These are phyloP conservation scores for Herpetomonas samuelpessoai DNA, from an alignment of 208 protist genomes.

Conservation along the genomic window DNA sequence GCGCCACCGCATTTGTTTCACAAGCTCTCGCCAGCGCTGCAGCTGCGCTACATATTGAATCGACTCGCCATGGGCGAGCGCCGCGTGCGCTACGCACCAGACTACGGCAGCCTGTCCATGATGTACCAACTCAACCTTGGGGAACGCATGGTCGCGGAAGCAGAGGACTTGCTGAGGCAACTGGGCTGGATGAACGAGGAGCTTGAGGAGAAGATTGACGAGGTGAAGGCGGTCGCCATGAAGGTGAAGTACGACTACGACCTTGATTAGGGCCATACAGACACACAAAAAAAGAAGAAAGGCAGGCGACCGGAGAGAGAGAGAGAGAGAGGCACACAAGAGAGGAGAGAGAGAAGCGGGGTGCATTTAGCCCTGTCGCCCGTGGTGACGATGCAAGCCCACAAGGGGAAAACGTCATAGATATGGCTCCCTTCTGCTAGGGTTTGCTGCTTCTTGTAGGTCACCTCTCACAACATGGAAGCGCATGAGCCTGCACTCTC, in stretches of 20 bases:
- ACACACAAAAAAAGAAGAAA: no score
- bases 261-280: no score
- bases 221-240: constrained; percentile 32
- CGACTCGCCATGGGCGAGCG: constrained; percentile 77
- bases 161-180: constrained; percentile 55
- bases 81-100: constrained; percentile 61
- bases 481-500: no score
- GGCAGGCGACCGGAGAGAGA: no score
- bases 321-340: no score
- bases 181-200: constrained; percentile 75
- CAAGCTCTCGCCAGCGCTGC: constrained; percentile 38
- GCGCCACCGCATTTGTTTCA: constrained; percentile 56
- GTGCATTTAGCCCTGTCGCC: no score
- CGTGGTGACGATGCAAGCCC: no score
- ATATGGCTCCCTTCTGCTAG: no score
- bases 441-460: no score
- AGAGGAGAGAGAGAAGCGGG: no score
- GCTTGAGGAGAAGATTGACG: constrained; percentile 50
- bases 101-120: constrained; percentile 82
- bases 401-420: no score
- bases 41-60: constrained; percentile 71
- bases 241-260: constrained; percentile 82
- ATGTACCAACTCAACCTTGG: constrained; percentile 86
- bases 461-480: no score
- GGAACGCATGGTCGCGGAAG: constrained; percentile 74